Base-by-base conservation (phyloP, 2,329 filamentous ascomycete genomes). In the Ophiosphaerella korrae region DNA sequence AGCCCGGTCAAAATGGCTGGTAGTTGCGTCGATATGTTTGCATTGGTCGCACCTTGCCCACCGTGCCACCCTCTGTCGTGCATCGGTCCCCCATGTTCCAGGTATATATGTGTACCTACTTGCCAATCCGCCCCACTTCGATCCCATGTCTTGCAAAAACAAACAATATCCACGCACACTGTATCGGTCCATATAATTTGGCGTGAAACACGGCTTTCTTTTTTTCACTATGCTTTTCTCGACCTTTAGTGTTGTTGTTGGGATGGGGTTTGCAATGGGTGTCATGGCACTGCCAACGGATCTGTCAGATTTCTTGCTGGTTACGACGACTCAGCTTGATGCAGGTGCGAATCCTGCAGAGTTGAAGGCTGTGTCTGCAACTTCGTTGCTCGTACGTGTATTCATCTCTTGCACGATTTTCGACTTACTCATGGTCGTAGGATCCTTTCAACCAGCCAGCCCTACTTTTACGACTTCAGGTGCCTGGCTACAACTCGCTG, bases 391-490 rank as follows among this genome's bases (percentile, higher is more conserved):
- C 57, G 66, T 67, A 57, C 7, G 57, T 8, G 14, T 13, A 11
- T 16, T 14, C 3, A n/a, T 21, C 12, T 23, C 34, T 23, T 41
- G 18, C 49, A 8, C 35, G 3, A 40, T 11, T n/a, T 11, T 18
- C 11, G 21, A 24, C 8, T 24, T 37, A 31, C 37, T 44, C 35
- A 47, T 34, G 9, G 8, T 9, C 33, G 4, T 24, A 64, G 64
- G 68, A 73, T 40, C 72, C 74, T 1, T 66, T 67, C 63, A 60
- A 72, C 45, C 54, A 66, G 44, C 58, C 66, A 12, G 65, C 60
- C 35, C 70, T 73, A 57, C 60, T 71, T 49, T 66, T 78, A 18
- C 74, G 75, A 52, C 64, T 73, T 14, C 74, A 70, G 45, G 66
- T 48, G 7, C 64, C 71, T 0, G 74, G 74, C 52, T 78, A 77